Base-by-base conservation (phyloP, 1,284 basidiomycete species). In the Malassezia equina region DNA sequence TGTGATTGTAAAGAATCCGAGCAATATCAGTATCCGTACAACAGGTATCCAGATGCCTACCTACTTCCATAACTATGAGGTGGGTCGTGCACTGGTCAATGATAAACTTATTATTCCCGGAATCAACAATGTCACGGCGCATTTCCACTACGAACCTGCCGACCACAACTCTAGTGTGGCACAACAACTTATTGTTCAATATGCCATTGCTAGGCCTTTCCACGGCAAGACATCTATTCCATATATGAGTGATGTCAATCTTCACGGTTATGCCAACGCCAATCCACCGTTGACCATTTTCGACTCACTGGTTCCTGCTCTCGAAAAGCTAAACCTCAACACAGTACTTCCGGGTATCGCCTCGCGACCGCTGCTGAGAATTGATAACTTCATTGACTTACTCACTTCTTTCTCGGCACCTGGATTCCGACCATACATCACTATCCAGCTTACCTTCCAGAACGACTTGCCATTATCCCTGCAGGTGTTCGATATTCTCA, bases 151-250 rank as follows among this genome's bases (percentile, higher is more conserved):
- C 64, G 73, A 78, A 60, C 85, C 85, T 0, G 77, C 77, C 7
- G 75, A 85, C 69, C 78, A 81, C 8, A 85, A 85, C 62, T 80
- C 85, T 62, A 82, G 83, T 3, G 75, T 77, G 15, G 84, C 85
- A 1, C 81, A 83, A 71, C 42, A 47, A 23, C 52, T 76, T 55
- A 57, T 76, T 4, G 48, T 57, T 23, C 57, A 51, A 46, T 76
- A 75, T 59, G 51, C 75, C 7, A 61, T 66, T 53, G 65, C 68
- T 1, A 76, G 74, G 21, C 69, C 79, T 13, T 21, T 27, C 17
- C 25, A 43, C 24, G 47, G 47, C 19, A 27, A 21, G 11, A 27
- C 24, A 8, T 11, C n/a, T 7, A 49, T 40, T 21, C 51, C 48
- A 4, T 52, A 52, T 39, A 11, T 44, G 27, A 43, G 7, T 8